A percentile compares a stretch with the other conserved stretches of the same genome.
phyloP scores from a whole-genome alignment of 192 early-diverging fungal species.

The Tieghemiomyces parasiticus region DNA sequence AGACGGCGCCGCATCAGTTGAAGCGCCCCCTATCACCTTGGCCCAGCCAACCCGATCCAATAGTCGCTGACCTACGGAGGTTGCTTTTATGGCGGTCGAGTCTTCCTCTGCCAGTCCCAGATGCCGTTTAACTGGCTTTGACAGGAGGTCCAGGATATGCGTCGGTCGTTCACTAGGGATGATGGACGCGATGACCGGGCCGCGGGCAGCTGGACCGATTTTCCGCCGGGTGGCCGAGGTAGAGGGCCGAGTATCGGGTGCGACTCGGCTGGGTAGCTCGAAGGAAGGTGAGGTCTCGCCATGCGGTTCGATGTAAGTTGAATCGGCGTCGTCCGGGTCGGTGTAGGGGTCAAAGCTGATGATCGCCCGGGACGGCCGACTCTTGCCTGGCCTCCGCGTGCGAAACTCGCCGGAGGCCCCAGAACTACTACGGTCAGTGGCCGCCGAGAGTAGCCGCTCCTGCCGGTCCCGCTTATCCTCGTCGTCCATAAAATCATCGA shows the following conservation, averaged over 20 bases:
- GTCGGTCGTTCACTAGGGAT: too few relatives aligned
- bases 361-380: not conserved
- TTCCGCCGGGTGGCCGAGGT: not conserved
- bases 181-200: too few relatives aligned
- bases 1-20: too few relatives aligned
- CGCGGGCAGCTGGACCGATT: not conserved
- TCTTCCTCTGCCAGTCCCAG: too few relatives aligned
- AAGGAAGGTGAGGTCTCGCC: not conserved
- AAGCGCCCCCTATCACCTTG: too few relatives aligned
- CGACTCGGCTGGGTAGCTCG: too few relatives aligned
- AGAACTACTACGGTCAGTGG: not conserved
- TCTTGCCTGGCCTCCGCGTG: not conserved
- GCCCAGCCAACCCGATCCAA: too few relatives aligned
- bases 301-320: not conserved
- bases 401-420: not conserved
- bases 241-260: not conserved
- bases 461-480: constrained; percentile 61
- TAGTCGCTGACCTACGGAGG: too few relatives aligned
- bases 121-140: too few relatives aligned
- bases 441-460: too few relatives aligned
- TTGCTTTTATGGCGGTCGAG: too few relatives aligned
- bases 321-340: not conserved
- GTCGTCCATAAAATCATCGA: constrained; percentile 95
- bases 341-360: not conserved
- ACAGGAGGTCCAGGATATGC: too few relatives aligned